phyloP scores from a whole-genome alignment of 2,329 filamentous ascomycete genomes.

The Monosporascus sp. region DNA sequence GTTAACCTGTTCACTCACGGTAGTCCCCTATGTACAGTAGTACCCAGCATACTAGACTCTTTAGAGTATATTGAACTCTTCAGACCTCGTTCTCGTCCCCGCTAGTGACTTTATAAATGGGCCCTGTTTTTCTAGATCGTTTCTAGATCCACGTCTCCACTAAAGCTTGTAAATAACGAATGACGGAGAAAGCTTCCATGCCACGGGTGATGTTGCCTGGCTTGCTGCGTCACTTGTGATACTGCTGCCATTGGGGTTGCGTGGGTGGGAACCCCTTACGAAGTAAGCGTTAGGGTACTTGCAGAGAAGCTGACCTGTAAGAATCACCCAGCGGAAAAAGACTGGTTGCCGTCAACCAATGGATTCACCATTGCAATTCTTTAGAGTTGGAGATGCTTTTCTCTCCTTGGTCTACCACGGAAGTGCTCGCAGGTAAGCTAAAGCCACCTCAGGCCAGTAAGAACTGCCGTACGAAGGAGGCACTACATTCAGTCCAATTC shows the following conservation, averaged over 20 bases:
- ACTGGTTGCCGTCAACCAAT: conserved; percentile 10
- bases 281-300: conserved; percentile 4
- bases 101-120: background rate
- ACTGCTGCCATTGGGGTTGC: background rate
- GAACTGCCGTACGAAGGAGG: background rate
- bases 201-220: conserved; percentile 1
- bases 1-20: background rate
- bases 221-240: conserved; percentile 19
- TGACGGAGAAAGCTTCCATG: background rate
- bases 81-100: background rate
- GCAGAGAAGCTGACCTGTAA: conserved; percentile 17
- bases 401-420: background rate
- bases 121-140: background rate
- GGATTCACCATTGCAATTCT: background rate
- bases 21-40: background rate
- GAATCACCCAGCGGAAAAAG: conserved; percentile 12
- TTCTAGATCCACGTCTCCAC: background rate
- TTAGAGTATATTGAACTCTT: too few species aligned
- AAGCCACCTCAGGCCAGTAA: background rate
- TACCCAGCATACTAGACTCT: background rate
- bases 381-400: background rate
- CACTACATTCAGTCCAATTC: background rate
- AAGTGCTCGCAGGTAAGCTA: background rate
- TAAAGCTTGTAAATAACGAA: background rate
- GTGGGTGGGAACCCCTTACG: conserved; percentile 12